Evolutionary conservation across 2,329 filamentous ascomycete species (phyloP), one percentile per base, ranked within the genome.

Genomic region (Keithomyces neogunnii): DNA sequence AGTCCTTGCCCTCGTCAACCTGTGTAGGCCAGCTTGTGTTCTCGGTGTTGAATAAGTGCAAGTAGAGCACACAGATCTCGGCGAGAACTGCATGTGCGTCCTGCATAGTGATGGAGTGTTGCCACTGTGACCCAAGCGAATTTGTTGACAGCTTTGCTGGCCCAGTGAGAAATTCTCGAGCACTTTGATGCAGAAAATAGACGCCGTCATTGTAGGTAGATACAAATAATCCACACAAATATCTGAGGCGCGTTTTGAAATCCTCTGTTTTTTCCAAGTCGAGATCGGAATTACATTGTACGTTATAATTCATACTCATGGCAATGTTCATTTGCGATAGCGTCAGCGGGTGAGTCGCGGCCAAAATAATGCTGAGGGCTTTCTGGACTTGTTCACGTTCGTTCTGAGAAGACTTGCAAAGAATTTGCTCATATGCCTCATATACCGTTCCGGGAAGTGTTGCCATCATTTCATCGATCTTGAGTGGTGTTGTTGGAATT

Each of bases 101-200:
- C 2, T 7, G 39, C 3, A 2, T 42, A 9, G 3, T 31, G 35
- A 40, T 36, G 19, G 35, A 40, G 10, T 31, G 35, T 40, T 48
- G 46, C 46, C 35, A 40, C 11, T 26, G 11, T 40, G 43, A 46
- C 19, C 3, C 35, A 38, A 54, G 28, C 45, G 53, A 29, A 38
- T 49, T 26, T 51, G 19, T 40, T 46, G 19, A 11, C 52, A 48
- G 32, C 3, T 30, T 49, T 53, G 33, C 48, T 8, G 26, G 46
- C 45, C 57, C 47, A 50, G 55, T 50, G 39, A 66, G 62, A 54
- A 66, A 67, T 46, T 66, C 63, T 5, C 61, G 56, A 35, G 64
- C 65, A 2, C 63, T 66, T 57, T 67, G 62, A 51, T 67, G 62
- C 10, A 67, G 51, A 33, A 67, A 60, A 44, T 65, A 63, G 43